Evolutionary conservation across 1,284 basidiomycete species (phyloP).

Genomic region (Irpex rosettiformis): DNA sequence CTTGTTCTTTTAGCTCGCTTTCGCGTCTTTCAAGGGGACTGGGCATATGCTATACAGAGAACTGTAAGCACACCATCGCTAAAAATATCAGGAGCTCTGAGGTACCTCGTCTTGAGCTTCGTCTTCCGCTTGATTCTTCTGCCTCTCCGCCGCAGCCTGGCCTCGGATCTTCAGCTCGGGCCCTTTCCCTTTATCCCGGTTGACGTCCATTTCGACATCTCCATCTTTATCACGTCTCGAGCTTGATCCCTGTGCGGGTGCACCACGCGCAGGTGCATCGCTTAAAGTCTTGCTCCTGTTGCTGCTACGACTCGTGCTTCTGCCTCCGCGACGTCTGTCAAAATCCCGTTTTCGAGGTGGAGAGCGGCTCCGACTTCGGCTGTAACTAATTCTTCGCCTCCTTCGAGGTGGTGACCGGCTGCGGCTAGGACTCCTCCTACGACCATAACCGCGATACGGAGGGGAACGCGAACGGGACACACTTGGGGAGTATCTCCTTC

Average conservation of each 20-base stretch:
- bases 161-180: slow-evolving; percentile 71
- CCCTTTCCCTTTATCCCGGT: slow-evolving; percentile 24
- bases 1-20: slow-evolving; percentile 73
- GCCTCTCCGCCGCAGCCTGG: slow-evolving; percentile 53
- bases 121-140: slow-evolving; percentile 41
- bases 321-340: slow-evolving; percentile 18
- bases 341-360: slow-evolving; percentile 32
- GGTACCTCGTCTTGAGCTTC: slow-evolving; percentile 21
- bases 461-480: slow-evolving; percentile 23
- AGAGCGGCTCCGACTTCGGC: slow-evolving; percentile 26
- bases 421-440: slow-evolving; percentile 16
- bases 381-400: slow-evolving; percentile 24
- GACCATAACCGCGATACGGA: slow-evolving; percentile 19
- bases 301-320: slow-evolving; percentile 16
- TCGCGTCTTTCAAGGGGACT: slow-evolving; percentile 51
- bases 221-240: slow-evolving; percentile 14
- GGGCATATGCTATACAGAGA: background rate
- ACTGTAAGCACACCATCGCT: background rate
- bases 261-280: slow-evolving; percentile 10
- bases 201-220: slow-evolving; percentile 44
- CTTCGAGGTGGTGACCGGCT: slow-evolving; percentile 15
- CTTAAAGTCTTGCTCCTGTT: slow-evolving; percentile 23
- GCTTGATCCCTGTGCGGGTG: background rate
- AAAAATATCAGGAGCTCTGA: background rate
- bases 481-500: slow-evolving; percentile 47